Evolutionary conservation across 202 grass and related monocot species (phyloP), one percentile per base, ranked within the genome.

Genomic region (Setaria italica): DNA sequence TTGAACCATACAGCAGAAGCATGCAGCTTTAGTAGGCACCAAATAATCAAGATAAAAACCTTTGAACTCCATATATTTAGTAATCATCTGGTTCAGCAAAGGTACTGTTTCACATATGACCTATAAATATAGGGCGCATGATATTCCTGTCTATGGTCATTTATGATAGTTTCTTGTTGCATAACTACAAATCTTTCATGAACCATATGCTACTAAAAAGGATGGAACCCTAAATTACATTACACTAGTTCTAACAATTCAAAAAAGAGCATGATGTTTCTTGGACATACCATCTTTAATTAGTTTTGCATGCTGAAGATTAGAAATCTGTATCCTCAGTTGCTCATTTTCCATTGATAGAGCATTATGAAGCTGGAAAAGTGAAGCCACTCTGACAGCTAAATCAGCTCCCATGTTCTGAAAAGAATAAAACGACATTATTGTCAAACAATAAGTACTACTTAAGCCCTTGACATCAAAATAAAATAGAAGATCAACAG

Each of bases 271-370:
- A 88, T 17, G 20, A 6, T 19, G 42, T 75, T 75, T 49, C 67
- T 48, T 35, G 46, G 12, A 54, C 92, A 84, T 91, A 97, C 97
- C 94, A 79, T 97, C 94, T 65, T 93, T 99, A 37, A 93, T 79
- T 55, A 92, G 68, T 84, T 97, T 99, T 77, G 86, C 89, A 57
- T 93, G 94, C 67, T 81, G 92, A 97, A 99, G 87, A 78, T 53
- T 85, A 20, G 87, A 74, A 89, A 97, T 87, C 63, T 94, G 92
- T 33, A 82, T 54, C 74, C 90, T 97, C 74, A 99, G 58, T 51
- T 94, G 91, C 79, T 97, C 87, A 74, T 99, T 99, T 91, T 99
- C 94, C 67, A 88, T 85, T 34, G 92, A 99, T 56, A 99, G 74
- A 80, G 92, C 89, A 85, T 77, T 91, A 62, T 79, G 94, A 82